Evolutionary conservation across 148 eudicot genomes (phyloP), one percentile per base, ranked within the genome.

Genomic region (Spergularia marina): DNA sequence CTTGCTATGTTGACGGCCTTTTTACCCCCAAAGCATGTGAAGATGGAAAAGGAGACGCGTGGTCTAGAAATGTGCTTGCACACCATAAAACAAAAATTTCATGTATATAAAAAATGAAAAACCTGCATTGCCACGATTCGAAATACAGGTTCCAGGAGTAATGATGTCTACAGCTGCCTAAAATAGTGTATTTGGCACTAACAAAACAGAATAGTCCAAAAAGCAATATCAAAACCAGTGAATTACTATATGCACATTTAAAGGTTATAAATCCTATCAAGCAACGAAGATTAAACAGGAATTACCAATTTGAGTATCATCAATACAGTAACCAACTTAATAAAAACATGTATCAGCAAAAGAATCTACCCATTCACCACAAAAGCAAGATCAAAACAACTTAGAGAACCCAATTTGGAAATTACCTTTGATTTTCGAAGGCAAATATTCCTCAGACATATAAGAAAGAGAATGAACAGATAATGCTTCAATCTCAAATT

Each of bases 401-500:
- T 15, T 64, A 40, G 65, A 51, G 9, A 57, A 7, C 10, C 11
- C 25, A 30, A 15, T 15, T 49, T 21, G 6, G 77, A 53, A 12
- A 16, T 36, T 86, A 83, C 82, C 82, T 77, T 77, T 78, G 60
- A 95, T 83, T 85, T 91, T 95, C 59, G 90, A 86, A 23, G 98
- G 97, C 79, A 95, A 75, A 84, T 92, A 95, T 68, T 87, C 87
- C 70, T 86, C 81, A 12, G 98, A 82, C 85, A 92, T 76, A 82
- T 88, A 92, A 47, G 98, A 85, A 74, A 95, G 87, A 62, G 99
- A 87, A 71, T 80, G 83, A 54, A 83, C 87, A 53, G 97, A 91
- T 74, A 95, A 80, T 67, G 98, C 98, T 89, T 95, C 99, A 62
- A 95, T 88, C 90, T 95, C 99, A 72, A 91, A 95, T 78, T 95